Base-by-base conservation (phyloP, 2,329 filamentous ascomycete species). In the Colletotrichum caudatum region DNA sequence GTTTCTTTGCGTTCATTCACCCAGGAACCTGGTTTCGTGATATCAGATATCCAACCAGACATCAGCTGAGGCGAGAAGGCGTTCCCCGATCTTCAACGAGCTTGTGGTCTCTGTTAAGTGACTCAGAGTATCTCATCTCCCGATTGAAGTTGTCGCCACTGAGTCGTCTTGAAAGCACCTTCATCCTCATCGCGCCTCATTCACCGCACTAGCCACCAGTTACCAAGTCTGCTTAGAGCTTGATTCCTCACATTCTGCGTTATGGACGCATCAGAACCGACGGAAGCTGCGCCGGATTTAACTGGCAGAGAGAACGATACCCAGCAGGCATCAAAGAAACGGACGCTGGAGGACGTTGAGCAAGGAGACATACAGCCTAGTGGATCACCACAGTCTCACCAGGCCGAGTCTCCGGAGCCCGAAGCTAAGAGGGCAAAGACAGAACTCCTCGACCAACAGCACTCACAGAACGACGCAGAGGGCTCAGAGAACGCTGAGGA, bases 401-500 rank as follows among this genome's bases (percentile, higher is more conserved):
- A 58, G 65, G 59, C 65, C 56, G 57, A 48, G 37, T 37, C 69
- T 35, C 46, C 59, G 18, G 69, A 69, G 69, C 72, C 64, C 37
- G 69, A 63, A 23, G 53, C 74, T 11, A 79, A 79, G 64, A 74
- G 75, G 62, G 58, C 70, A 56, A 76, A 59, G 44, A 67, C 48
- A 41, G 53, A 46, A 33, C 37, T n/a, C 29, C 29, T 33, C 50
- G 41, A 50, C 8, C 9, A 64, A 33, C 18, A 35, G 23, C 7
- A 11, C 61, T 26, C 20, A 7, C 41, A 60, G 26, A 48, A 56
- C 41, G 59, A 61, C 14, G n/a, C 23, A 14, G 54, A 58, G 23
- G 29, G 26, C 14, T 53, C 48, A 14, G 44, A 54, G n/a, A 63
- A 69, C 60, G 76, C 76, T 23, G 80, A 82, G 64, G 80, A 81